A percentile compares a stretch with the other conserved stretches of the same genome.
phyloP scores from a whole-genome alignment of 2,329 filamentous ascomycete species.

The Fusarium staphyleae region DNA sequence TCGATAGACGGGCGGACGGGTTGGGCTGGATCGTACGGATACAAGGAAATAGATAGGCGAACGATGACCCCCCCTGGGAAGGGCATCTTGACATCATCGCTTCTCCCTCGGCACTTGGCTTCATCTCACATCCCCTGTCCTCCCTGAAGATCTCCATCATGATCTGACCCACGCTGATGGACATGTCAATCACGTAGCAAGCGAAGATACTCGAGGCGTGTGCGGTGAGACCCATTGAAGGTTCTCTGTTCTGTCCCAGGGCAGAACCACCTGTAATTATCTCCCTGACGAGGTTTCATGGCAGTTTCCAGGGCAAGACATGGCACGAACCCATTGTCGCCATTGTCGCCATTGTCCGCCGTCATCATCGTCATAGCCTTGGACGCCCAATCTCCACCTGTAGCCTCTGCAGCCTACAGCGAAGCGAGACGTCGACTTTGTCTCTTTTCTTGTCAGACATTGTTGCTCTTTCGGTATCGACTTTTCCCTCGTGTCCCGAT shows the following conservation, averaged over 20 bases:
- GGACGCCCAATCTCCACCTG: conserved; percentile 17
- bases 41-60: conserved; percentile 23
- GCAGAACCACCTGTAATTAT: too few relatives aligned
- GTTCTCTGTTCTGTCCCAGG: conserved; percentile 18
- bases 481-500: conserved; percentile 18
- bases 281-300: conserved; percentile 7
- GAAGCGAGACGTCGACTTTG: conserved; percentile 25
- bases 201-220: conserved; percentile 12
- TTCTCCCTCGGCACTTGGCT: conserved; percentile 18
- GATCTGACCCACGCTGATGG: conserved; percentile 24
- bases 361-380: conserved; percentile 9
- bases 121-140: conserved; percentile 25
- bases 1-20: conserved; percentile 17
- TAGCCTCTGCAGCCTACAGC: background rate
- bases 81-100: conserved; percentile 27
- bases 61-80: conserved; percentile 13
- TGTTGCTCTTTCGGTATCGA: conserved; percentile 27
- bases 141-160: conserved; percentile 23
- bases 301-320: background rate
- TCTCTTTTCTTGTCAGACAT: conserved; percentile 26
- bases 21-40: conserved; percentile 1
- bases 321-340: too few relatives aligned
- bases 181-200: conserved; percentile 4
- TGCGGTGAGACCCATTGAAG: conserved; percentile 31
- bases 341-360: background rate